Conservation (phyloP, 495 filamentous ascomycete genomes). For the Terfezia claveryi region DNA sequence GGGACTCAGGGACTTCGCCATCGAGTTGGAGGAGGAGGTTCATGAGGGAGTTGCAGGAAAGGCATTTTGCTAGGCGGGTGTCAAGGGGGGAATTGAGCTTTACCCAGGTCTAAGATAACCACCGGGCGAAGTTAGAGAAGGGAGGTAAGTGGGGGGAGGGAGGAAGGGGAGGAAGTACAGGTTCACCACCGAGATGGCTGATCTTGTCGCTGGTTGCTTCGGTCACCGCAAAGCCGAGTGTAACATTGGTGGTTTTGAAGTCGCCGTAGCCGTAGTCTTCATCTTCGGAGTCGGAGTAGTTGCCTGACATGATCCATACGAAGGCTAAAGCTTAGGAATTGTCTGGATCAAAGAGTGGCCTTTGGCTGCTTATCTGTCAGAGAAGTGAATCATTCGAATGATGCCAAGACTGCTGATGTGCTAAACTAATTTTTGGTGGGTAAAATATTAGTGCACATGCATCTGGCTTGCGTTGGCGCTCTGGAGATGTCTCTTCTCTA, state of each 20-base stretch:
- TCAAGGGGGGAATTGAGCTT: conserved; percentile 46
- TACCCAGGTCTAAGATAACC: conserved; percentile 47
- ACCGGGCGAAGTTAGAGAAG: too few relatives aligned
- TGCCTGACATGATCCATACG: conserved; percentile 39
- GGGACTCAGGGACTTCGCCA: conserved; percentile 62
- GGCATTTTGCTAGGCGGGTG: conserved; percentile 62
- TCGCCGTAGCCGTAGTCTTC: conserved; percentile 37
- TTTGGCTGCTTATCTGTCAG: too few relatives aligned
- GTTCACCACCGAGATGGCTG: conserved; percentile 68
- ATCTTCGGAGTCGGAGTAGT: conserved; percentile 73
- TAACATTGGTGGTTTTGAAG: conserved; percentile 62
- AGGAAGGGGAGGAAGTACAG: conserved; percentile 29
- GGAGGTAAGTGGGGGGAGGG: background rate
- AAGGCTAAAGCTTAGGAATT: too few relatives aligned
- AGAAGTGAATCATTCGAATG: too few relatives aligned
- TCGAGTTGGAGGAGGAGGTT: conserved; percentile 73
- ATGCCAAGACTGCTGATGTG: too few relatives aligned
- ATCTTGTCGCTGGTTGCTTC: conserved; percentile 69
- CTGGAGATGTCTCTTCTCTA: too few relatives aligned
- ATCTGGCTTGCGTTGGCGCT: too few relatives aligned
- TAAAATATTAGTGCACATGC: too few relatives aligned
- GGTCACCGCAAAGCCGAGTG: conserved; percentile 56
- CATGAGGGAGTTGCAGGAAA: conserved; percentile 68
- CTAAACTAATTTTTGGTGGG: too few relatives aligned
- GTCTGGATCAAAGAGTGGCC: too few relatives aligned